Conservation (phyloP, 495 filamentous ascomycete genomes). For the Chaetomium tenue region DNA sequence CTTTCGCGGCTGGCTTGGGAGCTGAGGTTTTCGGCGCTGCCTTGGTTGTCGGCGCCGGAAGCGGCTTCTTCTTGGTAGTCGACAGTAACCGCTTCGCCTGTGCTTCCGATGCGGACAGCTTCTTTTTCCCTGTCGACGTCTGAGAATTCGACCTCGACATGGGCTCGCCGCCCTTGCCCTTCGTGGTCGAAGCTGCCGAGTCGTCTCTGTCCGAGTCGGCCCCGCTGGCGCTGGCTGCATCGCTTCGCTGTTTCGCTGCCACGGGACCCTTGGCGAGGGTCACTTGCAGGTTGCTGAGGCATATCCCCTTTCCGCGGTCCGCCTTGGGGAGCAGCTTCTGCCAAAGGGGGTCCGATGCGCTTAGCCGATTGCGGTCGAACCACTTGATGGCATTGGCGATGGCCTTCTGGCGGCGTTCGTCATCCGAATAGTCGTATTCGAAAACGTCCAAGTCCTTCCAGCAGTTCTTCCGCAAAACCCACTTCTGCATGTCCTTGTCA, state of each 20-base stretch:
- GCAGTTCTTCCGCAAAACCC: slow-evolving; percentile 63
- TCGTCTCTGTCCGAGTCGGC: slow-evolving; percentile 50
- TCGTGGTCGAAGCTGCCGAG: slow-evolving; percentile 27
- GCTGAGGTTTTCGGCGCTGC: slow-evolving; percentile 38
- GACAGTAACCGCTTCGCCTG: slow-evolving; percentile 60
- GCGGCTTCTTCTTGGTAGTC: slow-evolving; percentile 56
- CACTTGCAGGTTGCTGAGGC: slow-evolving; percentile 67
- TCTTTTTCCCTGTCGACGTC: slow-evolving; percentile 56
- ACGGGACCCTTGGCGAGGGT: slow-evolving; percentile 60
- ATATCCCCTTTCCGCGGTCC: slow-evolving; percentile 77
- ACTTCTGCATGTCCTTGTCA: slow-evolving; percentile 56
- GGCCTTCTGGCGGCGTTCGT: slow-evolving; percentile 69
- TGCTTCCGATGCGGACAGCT: slow-evolving; percentile 58
- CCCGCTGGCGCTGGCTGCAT: slow-evolving; percentile 57
- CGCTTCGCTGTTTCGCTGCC: slow-evolving; percentile 57
- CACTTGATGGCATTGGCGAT: slow-evolving; percentile 81
- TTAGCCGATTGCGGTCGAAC: slow-evolving; percentile 77
- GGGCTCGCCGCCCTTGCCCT: slow-evolving; percentile 48
- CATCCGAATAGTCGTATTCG: slow-evolving; percentile 65
- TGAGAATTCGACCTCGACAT: slow-evolving; percentile 56
- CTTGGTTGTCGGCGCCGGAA: slow-evolving; percentile 27
- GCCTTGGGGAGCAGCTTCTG: slow-evolving; percentile 70
- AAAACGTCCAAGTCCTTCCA: slow-evolving; percentile 85
- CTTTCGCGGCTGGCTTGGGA: slow-evolving; percentile 32
- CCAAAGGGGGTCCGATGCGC: slow-evolving; percentile 71